Conservation (phyloP, 805 yeast species). For the Wickerhamomyces mucosus region DNA sequence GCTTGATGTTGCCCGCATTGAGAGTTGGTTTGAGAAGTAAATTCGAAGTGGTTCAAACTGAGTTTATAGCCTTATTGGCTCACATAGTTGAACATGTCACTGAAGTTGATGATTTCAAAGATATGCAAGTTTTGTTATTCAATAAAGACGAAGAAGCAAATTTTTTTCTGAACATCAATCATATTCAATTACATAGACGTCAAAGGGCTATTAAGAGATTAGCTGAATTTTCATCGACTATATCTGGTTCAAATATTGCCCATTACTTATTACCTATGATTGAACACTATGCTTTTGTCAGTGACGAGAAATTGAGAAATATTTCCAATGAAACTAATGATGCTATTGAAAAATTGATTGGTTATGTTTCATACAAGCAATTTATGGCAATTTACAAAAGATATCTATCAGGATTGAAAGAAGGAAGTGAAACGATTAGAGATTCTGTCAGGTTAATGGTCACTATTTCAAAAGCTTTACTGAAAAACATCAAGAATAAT, state of each 20-base stretch:
- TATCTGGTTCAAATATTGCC: constrained; percentile 53
- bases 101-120: constrained; percentile 42
- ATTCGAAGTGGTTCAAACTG: constrained; percentile 58
- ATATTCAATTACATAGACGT: constrained; percentile 79
- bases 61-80: constrained; percentile 56
- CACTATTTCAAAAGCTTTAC: constrained; percentile 42
- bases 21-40: constrained; percentile 54
- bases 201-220: constrained; percentile 72
- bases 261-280: constrained; percentile 79
- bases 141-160: constrained; percentile 76
- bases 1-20: constrained; percentile 52
- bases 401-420: constrained; percentile 44
- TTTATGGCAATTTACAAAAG: constrained; percentile 66
- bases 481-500: constrained; percentile 23
- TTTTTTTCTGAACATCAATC: constrained; percentile 67
- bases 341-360: constrained; percentile 50
- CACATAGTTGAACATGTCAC: constrained; percentile 45
- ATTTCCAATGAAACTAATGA: constrained; percentile 57
- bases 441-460: constrained; percentile 51
- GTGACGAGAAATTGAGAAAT: constrained; percentile 49
- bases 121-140: constrained; percentile 54
- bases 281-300: constrained; percentile 63
- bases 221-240: constrained; percentile 33
- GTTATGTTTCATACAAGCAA: constrained; percentile 66
- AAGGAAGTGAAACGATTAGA: constrained; percentile 39